Evolutionary conservation across 2,329 filamentous ascomycete species (phyloP), one percentile per base, ranked within the genome.

Genomic region (Acephala macrosclerotiorum): DNA sequence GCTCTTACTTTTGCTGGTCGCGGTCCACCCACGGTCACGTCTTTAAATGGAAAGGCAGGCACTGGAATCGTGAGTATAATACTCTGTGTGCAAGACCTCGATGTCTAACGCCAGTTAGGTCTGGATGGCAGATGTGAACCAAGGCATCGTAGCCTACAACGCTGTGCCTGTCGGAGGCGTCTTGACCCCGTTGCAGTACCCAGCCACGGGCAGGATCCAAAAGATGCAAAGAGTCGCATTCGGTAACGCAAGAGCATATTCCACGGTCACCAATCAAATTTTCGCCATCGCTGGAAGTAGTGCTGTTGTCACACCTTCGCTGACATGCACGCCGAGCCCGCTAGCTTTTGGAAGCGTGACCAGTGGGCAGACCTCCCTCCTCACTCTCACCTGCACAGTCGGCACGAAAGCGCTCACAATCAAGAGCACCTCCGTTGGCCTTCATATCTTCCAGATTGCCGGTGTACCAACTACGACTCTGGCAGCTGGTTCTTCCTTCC

Each of bases 161-260:
- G 81, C 84, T 0, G 74, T 85, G 0, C 85, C 83, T 0, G 75
- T 78, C 6, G 79, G 81, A 20, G 81, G 81, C 0, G 66, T 73
- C 2, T 72, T 87, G 35, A 80, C 75, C 0, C 35, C n/a, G 0
- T 58, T 66, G 20, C 75, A 83, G 49, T 14, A 20, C 2, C 80
- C 82, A 25, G 79, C 79, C 0, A 85, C 86, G 64, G 81, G 80
- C n/a, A 83, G 82, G 0, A 79, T 83, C 5, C 83, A 79, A 51
- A 88, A 88, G 75, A 87, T 87, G 67, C 82, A 81, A 1, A 79
- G 85, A 2, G 82, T 85, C 0, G 83, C 84, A 2, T 87, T 88
- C 63, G 85, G 85, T 3, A 79, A 88, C 62, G 84, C 82, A 0
- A 80, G 82, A 64, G 79, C 82, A 2, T 88, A 87, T 66, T 74